These are phyloP conservation scores for Santalum album DNA, from an alignment of 164 flowering plant genomes.

Conservation along the genomic window DNA sequence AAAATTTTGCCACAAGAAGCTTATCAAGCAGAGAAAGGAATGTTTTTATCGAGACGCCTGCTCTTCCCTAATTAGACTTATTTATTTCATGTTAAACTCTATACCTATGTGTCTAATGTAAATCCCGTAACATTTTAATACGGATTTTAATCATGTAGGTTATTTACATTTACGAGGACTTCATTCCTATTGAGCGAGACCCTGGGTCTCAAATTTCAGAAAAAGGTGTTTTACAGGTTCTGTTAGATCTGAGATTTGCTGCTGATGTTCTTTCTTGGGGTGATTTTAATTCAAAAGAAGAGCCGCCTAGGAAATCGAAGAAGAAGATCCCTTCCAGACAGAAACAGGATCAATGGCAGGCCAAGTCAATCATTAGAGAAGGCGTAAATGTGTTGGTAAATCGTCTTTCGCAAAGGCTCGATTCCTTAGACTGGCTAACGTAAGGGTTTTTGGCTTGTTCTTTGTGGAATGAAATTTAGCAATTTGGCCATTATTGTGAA, in stretches of 20 bases:
- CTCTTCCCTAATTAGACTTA: no score
- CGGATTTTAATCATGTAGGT: constrained; percentile 48
- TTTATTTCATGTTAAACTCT: no score
- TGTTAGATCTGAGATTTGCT: constrained; percentile 72
- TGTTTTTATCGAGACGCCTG: no score
- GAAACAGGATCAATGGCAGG: constrained; percentile 45
- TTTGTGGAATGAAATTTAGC: neutral
- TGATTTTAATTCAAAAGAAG: constrained; percentile 40
- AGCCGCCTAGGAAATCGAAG: constrained; percentile 22
- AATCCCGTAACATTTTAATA: no score
- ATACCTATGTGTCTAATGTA: no score
- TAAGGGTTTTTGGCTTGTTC: constrained; percentile 25
- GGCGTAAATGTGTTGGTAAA: constrained; percentile 36
- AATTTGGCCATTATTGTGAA: no score
- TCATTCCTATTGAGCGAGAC: constrained; percentile 39
- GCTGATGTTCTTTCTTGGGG: constrained; percentile 83
- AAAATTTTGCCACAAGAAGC: no score
- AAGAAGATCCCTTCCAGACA: constrained; percentile 44
- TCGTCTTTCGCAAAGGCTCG: constrained; percentile 64
- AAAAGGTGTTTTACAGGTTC: constrained; percentile 76
- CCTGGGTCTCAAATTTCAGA: constrained; percentile 54
- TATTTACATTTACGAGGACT: constrained; percentile 47
- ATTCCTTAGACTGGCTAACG: constrained; percentile 99
- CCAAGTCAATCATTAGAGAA: constrained; percentile 35
- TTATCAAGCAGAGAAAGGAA: no score